A percentile compares a stretch with the other conserved stretches of the same genome.
These are phyloP conservation scores for Saccharomycopsis amapae DNA, from an alignment of 805 yeast genomes.

Conservation along the genomic window DNA sequence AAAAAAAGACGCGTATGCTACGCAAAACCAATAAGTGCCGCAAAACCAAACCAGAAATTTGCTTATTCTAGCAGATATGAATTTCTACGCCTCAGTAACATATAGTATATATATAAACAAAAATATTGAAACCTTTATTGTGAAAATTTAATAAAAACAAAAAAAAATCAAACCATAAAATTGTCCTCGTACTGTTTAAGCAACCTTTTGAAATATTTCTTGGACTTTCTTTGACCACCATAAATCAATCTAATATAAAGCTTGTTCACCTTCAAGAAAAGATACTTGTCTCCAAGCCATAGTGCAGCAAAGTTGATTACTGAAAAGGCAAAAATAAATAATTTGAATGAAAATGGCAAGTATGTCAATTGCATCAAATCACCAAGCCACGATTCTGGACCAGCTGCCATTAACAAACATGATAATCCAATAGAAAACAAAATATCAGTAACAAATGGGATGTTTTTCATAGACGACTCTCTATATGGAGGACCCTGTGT, in stretches of 20 bases:
- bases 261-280: slow-evolving; percentile 38
- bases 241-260: slow-evolving; percentile 17
- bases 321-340: slow-evolving; percentile 41
- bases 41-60: too few species aligned
- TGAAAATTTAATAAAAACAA: not conserved
- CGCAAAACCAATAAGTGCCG: too few species aligned
- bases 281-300: slow-evolving; percentile 37
- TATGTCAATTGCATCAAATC: slow-evolving; percentile 68
- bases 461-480: slow-evolving; percentile 58
- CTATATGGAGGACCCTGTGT: slow-evolving; percentile 94
- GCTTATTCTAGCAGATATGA: too few species aligned
- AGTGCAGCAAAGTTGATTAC: slow-evolving; percentile 43
- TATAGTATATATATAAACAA: too few species aligned
- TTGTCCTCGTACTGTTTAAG: slow-evolving; percentile 5
- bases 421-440: slow-evolving; percentile 44
- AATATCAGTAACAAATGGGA: slow-evolving; percentile 65
- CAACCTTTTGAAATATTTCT: slow-evolving; percentile 20
- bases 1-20: too few species aligned
- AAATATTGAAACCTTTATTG: too few species aligned
- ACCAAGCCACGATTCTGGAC: slow-evolving; percentile 50
- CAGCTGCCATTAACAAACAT: slow-evolving; percentile 44
- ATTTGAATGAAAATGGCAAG: slow-evolving; percentile 44
- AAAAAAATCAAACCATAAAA: not conserved
- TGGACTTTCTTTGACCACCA: slow-evolving; percentile 15
- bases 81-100: too few species aligned